phyloP scores from a whole-genome alignment of 345 rosid species.

The Hevea brasiliensis region DNA sequence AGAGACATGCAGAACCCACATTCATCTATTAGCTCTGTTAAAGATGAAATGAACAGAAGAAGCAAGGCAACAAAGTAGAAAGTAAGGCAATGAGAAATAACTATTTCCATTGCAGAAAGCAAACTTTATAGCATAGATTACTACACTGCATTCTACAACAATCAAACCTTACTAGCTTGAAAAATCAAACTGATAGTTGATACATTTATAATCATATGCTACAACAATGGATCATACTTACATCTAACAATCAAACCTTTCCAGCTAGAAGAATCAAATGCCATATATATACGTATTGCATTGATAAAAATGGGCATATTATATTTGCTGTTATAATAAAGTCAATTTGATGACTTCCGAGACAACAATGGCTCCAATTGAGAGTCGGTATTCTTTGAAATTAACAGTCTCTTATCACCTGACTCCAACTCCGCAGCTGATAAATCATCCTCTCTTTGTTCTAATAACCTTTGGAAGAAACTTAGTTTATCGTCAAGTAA shows the following conservation, averaged over 20 bases:
- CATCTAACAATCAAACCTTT: neutral
- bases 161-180: neutral
- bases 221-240: neutral
- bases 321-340: neutral
- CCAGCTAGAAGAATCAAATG: neutral
- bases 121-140: neutral
- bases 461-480: conserved; percentile 48
- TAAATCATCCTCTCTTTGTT: conserved; percentile 42
- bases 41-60: too few species aligned
- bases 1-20: too few species aligned
- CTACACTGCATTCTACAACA: neutral
- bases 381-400: conserved; percentile 31
- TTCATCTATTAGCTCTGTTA: too few species aligned
- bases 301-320: neutral
- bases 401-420: conserved; percentile 26
- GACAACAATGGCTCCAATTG: conserved; percentile 63
- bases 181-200: neutral
- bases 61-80: neutral
- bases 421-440: conserved; percentile 54
- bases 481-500: conserved; percentile 36
- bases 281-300: neutral
- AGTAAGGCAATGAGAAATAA: neutral
- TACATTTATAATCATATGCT: neutral
- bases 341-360: conserved; percentile 16
- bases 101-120: neutral